Evolutionary conservation across 1,284 basidiomycete genomes (phyloP).

Genomic region (Austroboletus novae-zelandiae): DNA sequence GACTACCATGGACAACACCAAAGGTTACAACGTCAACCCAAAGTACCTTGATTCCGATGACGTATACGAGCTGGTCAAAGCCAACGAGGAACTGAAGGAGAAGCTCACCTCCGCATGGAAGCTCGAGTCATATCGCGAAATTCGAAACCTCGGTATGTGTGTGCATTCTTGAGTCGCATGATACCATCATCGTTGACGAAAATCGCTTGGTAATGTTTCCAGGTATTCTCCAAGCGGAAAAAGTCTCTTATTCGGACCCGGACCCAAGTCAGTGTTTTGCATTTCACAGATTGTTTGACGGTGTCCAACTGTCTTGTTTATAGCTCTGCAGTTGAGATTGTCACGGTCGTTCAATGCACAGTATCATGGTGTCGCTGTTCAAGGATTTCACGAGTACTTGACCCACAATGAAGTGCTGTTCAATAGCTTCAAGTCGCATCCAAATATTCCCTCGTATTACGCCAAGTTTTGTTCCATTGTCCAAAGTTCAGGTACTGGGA

Average conservation of each 20-base stretch:
- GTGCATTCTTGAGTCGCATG: neutral
- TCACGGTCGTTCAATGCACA: neutral
- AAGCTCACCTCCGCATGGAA: neutral
- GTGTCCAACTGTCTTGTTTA: neutral
- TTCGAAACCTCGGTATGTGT: neutral
- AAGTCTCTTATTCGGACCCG: neutral
- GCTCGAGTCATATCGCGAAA: neutral
- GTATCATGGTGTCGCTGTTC: neutral
- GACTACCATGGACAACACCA: no score
- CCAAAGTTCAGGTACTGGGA: slow-evolving; percentile 24
- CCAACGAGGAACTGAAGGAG: neutral
- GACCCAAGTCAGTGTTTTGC: neutral
- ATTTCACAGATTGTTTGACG: neutral
- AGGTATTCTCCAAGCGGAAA: no score
- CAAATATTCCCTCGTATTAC: slow-evolving; percentile 2
- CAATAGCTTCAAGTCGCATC: neutral
- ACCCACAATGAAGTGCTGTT: neutral
- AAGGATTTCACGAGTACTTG: neutral
- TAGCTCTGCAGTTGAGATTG: neutral
- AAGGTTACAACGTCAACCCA: no score
- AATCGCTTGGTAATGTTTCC: neutral
- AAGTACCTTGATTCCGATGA: neutral
- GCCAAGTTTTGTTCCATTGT: slow-evolving; percentile 21
- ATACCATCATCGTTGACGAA: neutral
- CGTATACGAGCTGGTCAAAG: neutral